A percentile compares a stretch with the other conserved stretches of the same genome.
These are phyloP conservation scores for Artemisia annua DNA, from an alignment of 129 eudicot species.

Conservation along the genomic window DNA sequence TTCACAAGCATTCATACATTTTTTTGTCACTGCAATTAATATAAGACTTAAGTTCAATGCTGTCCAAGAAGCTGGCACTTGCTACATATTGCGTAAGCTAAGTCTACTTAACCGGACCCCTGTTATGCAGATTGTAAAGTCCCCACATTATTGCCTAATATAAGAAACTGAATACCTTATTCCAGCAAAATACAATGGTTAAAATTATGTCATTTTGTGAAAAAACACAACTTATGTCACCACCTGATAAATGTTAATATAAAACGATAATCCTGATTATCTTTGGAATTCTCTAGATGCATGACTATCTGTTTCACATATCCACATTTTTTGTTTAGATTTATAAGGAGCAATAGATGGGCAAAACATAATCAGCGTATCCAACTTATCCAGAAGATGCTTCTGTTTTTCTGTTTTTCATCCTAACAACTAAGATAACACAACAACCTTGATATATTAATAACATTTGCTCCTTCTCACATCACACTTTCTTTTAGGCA, in stretches of 20 bases:
- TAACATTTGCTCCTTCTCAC: neutral
- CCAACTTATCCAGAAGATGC: too few relatives aligned
- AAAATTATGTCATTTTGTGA: neutral
- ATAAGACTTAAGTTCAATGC: constrained; percentile 5
- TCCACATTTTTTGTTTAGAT: too few relatives aligned
- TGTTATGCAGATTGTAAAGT: neutral
- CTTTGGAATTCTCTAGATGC: too few relatives aligned
- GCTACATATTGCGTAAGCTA: constrained; percentile 3
- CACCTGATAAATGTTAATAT: too few relatives aligned
- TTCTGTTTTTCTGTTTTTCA: too few relatives aligned
- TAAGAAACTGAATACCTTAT: neutral
- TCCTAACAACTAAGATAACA: too few relatives aligned
- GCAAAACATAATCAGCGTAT: too few relatives aligned
- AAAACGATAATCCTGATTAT: too few relatives aligned
- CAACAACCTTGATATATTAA: too few relatives aligned
- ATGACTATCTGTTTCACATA: too few relatives aligned
- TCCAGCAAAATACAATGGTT: neutral
- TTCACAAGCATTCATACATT: constrained; percentile 4
- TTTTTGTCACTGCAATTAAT: constrained; percentile 2
- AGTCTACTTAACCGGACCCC: neutral
- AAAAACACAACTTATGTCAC: too few relatives aligned
- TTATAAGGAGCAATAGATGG: too few relatives aligned
- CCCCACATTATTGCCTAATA: constrained; percentile 9
- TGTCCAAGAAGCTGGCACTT: constrained; percentile 4
- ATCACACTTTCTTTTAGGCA: neutral